A percentile compares a stretch with the other conserved stretches of the same genome.
Evolutionary conservation across 2,329 filamentous ascomycete genomes (phyloP).

Genomic region (Sphaerulina vaccinii): DNA sequence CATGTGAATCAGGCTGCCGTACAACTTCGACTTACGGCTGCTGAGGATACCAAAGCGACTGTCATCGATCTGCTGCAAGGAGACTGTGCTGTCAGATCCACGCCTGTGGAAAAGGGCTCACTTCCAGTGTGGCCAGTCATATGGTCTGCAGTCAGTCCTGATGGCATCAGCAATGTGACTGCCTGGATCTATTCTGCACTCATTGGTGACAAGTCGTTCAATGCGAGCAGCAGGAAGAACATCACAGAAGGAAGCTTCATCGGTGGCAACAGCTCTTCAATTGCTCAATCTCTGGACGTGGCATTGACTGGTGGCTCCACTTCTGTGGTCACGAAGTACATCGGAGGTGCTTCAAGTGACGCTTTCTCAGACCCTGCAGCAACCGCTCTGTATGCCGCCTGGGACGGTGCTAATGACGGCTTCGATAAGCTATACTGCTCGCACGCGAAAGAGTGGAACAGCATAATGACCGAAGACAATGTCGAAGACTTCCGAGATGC

Average conservation of each 20-base stretch:
- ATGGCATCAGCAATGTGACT: slow-evolving; percentile 61
- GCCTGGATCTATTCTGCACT: slow-evolving; percentile 59
- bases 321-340: slow-evolving; percentile 62
- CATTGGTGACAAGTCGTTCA: slow-evolving; percentile 40
- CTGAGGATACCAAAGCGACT: slow-evolving; percentile 53
- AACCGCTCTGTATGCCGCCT: slow-evolving; percentile 57
- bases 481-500: slow-evolving; percentile 62
- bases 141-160: slow-evolving; percentile 64
- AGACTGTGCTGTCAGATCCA: slow-evolving; percentile 63
- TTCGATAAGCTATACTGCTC: slow-evolving; percentile 56
- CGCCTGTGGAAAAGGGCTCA: slow-evolving; percentile 56
- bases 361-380: slow-evolving; percentile 60
- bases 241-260: slow-evolving; percentile 51
- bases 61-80: slow-evolving; percentile 69
- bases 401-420: slow-evolving; percentile 51
- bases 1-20: slow-evolving; percentile 62
- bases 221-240: slow-evolving; percentile 44
- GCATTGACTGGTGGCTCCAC: slow-evolving; percentile 53
- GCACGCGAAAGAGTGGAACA: slow-evolving; percentile 62
- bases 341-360: slow-evolving; percentile 68
- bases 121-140: slow-evolving; percentile 55
- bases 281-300: slow-evolving; percentile 61
- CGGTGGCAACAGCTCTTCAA: slow-evolving; percentile 60
- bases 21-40: slow-evolving; percentile 58
- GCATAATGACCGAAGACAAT: slow-evolving; percentile 58